Conservation (phyloP, 1,284 basidiomycete genomes). For the Heimioporus retisporus region DNA sequence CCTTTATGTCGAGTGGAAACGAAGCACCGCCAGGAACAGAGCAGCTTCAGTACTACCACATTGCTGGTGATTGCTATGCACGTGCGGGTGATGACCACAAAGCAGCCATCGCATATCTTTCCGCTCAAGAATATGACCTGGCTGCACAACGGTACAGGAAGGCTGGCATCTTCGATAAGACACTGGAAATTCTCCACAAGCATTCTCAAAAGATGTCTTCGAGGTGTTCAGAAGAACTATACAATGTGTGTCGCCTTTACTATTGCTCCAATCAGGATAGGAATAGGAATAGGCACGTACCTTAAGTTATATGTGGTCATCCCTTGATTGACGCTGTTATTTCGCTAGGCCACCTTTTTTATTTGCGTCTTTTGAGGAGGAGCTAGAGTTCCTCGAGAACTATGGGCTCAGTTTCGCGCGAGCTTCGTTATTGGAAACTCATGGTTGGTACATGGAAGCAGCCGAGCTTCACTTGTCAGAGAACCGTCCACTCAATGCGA, state of each 20-base stretch:
- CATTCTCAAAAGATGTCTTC: slow-evolving; percentile 45
- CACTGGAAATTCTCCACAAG: slow-evolving; percentile 56
- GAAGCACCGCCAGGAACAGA: slow-evolving; percentile 39
- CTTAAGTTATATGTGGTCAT: slow-evolving; percentile 5
- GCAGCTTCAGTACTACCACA: slow-evolving; percentile 54
- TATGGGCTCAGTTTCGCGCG: slow-evolving; percentile 63
- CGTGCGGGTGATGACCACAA: slow-evolving; percentile 49
- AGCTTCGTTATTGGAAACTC: slow-evolving; percentile 59
- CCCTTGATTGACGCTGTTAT: slow-evolving; percentile 5
- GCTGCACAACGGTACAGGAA: slow-evolving; percentile 62
- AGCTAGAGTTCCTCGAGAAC: slow-evolving; percentile 67
- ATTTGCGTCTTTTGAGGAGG: slow-evolving; percentile 63
- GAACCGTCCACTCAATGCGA: slow-evolving; percentile 60
- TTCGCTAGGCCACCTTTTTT: slow-evolving; percentile 56
- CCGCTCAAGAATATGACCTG: slow-evolving; percentile 55
- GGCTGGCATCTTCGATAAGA: slow-evolving; percentile 62
- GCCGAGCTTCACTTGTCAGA: slow-evolving; percentile 65
- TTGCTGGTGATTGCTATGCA: slow-evolving; percentile 65
- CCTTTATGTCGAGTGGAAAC: slow-evolving; percentile 57
- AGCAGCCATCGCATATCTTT: slow-evolving; percentile 59
- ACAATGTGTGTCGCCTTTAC: slow-evolving; percentile 59
- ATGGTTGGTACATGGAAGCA: slow-evolving; percentile 59
- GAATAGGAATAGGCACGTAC: slow-evolving; percentile 39
- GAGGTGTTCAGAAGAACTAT: slow-evolving; percentile 52
- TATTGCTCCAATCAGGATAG: slow-evolving; percentile 53